Base-by-base conservation (phyloP, 2,329 filamentous ascomycete genomes). In the Fusarium odoratissimum region DNA sequence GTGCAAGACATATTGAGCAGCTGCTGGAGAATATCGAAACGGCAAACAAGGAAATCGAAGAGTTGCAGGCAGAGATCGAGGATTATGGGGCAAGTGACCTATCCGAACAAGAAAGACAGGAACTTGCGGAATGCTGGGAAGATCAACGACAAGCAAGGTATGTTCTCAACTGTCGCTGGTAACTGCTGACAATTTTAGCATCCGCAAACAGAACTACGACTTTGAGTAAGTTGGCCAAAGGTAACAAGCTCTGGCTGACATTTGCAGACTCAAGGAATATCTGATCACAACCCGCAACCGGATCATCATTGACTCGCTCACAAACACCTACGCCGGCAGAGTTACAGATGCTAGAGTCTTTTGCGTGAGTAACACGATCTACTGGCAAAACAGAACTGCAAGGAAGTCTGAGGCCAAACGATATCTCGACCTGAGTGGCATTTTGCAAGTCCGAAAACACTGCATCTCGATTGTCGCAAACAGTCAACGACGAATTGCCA, bases 401-500 rank as follows among this genome's bases (percentile, higher is more conserved):
- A 70, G 79, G 3, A 70, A 42, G 48, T 21, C 60, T 2, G 21
- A 30, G 0, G 46, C 76, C 46, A 21, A 65, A 72, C 80, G 79
- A 1, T 76, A 76, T n/a, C 80, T 87, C 5, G 23, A 74, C 0
- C 73, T 86, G 9, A 86, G 84, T 55, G 84, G 84, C 1, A 84
- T 87, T 44, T 19, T 84, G 0, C 71, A 75, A 6, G 62, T 86
- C 1, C 81, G 85, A 4, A 79, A 78, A 51, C 79, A 86, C 66
- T 87, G 85, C 75, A 82, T 86, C 54, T 79, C 81, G 3, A 82
- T 87, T 11, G 82, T 87, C 3, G 83, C 82, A 8, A 77, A 84
- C 3, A 83, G 80, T 45, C 84, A 85, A 67, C 78, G 81, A 30
- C 78, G 76, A 3, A 76, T 78, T 8, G 82, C 82, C 0, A 79